Evolutionary conservation across 768 basidiomycete species (phyloP).

Genomic region (Pholiota conissans): DNA sequence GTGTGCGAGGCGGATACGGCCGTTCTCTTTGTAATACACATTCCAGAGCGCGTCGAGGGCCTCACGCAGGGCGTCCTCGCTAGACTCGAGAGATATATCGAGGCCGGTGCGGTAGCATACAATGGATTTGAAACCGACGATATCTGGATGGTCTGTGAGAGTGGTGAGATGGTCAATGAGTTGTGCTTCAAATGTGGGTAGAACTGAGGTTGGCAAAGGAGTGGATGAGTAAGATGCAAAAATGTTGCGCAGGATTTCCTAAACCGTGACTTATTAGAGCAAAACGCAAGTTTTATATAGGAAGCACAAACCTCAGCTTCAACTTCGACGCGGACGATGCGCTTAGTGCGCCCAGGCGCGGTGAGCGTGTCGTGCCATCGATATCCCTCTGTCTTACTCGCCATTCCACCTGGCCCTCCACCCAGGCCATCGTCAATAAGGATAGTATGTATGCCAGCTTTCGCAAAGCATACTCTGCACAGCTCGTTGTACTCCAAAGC

Average conservation of each 20-base stretch:
- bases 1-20: conserved; percentile 52
- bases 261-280: too few species aligned
- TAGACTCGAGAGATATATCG: conserved; percentile 39
- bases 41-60: conserved; percentile 33
- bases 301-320: conserved; percentile 61
- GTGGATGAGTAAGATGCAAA: conserved; percentile 17
- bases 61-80: conserved; percentile 24
- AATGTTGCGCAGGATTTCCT: conserved; percentile 33
- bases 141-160: conserved; percentile 42
- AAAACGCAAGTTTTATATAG: too few species aligned
- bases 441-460: conserved; percentile 63
- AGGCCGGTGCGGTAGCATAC: conserved; percentile 79
- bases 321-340: conserved; percentile 69
- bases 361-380: conserved; percentile 67
- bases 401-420: conserved; percentile 24
- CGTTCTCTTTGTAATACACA: conserved; percentile 31
- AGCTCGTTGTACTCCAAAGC: conserved; percentile 52
- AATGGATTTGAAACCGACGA: conserved; percentile 75
- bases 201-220: conserved; percentile 14
- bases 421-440: conserved; percentile 76
- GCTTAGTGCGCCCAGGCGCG: conserved; percentile 42
- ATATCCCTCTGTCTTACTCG: conserved; percentile 47
- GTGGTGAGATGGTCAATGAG: conserved; percentile 37
- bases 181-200: conserved; percentile 30
- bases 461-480: conserved; percentile 54